phyloP scores from a whole-genome alignment of 345 rosid species.

The Syzygium grande region DNA sequence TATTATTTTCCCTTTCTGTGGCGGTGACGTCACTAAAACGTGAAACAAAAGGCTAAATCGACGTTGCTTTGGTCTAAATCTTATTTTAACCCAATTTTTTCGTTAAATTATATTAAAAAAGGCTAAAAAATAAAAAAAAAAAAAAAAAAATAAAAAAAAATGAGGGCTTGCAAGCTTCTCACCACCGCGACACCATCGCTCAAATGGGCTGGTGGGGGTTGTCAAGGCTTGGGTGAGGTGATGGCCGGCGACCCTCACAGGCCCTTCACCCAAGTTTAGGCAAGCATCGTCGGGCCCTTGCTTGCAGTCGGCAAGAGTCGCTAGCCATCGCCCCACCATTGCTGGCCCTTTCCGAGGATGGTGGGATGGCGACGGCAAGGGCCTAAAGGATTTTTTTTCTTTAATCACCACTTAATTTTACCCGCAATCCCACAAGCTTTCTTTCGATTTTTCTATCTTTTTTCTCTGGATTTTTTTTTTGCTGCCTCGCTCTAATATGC shows the following conservation, averaged over 20 bases:
- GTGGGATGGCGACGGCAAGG: background rate
- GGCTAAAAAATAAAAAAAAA: background rate
- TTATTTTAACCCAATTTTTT: background rate
- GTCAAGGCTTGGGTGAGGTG: background rate
- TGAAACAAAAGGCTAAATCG: background rate
- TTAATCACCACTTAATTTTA: too few relatives aligned
- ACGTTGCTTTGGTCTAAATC: background rate
- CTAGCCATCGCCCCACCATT: background rate
- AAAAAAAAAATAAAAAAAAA: background rate
- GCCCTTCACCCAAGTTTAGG: background rate
- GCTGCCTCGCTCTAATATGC: background rate
- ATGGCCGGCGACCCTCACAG: background rate
- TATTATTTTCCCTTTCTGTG: background rate
- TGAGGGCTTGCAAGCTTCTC: background rate
- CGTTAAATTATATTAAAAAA: background rate
- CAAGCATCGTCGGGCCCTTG: accelerated
- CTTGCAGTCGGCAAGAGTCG: background rate
- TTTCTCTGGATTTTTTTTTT: background rate
- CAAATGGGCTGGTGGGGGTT: background rate
- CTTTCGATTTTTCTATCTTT: background rate
- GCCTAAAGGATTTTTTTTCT: background rate
- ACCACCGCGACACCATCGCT: accelerated
- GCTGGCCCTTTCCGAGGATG: background rate
- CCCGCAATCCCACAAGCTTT: background rate
- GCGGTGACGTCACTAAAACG: background rate